Percentiles rank a stretch among this genome's conserved stretches.
Conservation (phyloP, 257 asterid species). For the Salvia miltiorrhiza region DNA sequence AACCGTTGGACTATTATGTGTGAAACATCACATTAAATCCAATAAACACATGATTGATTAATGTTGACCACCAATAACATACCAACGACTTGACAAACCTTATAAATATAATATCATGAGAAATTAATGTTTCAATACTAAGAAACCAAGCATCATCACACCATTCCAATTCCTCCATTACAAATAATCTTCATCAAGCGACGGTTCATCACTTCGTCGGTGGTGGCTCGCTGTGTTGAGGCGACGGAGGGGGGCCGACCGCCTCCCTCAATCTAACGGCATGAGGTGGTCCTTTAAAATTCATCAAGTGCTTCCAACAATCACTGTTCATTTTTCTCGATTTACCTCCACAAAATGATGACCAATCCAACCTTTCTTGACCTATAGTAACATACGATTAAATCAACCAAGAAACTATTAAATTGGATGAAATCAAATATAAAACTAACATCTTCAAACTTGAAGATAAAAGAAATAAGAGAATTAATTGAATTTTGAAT, state of each 20-base stretch:
- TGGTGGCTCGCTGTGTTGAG: constrained; percentile 18
- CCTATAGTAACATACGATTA: neutral
- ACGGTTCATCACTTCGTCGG: constrained; percentile 12
- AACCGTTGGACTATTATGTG: too few species aligned
- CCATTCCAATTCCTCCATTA: neutral
- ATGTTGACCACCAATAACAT: neutral
- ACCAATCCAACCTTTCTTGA: neutral
- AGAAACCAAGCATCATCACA: neutral
- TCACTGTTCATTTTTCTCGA: constrained; percentile 8
- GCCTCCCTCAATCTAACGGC: constrained; percentile 16
- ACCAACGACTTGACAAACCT: too few species aligned
- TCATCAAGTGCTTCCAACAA: constrained; percentile 5
- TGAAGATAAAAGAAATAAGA: neutral
- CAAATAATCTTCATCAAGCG: neutral
- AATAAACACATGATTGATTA: neutral
- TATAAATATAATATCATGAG: too few species aligned
- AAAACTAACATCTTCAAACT: neutral
- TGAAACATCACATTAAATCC: neutral
- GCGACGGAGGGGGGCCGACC: constrained; percentile 21
- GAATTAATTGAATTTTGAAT: neutral
- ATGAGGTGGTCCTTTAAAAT: neutral
- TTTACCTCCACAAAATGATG: constrained; percentile 12
- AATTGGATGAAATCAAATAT: neutral
- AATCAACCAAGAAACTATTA: too few species aligned
- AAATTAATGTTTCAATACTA: too few species aligned